phyloP scores from a whole-genome alignment of 331 rosid genomes.

The Quercus phellos region DNA sequence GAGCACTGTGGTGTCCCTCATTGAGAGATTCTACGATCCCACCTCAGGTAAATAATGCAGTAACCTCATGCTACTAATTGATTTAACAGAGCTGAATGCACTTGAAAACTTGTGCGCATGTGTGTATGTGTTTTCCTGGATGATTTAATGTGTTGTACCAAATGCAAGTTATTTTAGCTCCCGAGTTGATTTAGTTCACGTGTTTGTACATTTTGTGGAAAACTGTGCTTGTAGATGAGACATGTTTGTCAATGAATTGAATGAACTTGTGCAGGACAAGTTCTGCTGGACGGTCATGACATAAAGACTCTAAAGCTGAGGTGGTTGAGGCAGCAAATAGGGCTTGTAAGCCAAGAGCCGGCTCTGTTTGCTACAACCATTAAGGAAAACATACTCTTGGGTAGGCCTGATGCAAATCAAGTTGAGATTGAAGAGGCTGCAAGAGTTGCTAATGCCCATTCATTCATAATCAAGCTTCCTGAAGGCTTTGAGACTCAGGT shows the following conservation, averaged over 20 bases:
- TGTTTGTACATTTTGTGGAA: not conserved
- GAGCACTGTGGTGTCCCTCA: constrained; percentile 95
- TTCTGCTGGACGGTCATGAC: constrained; percentile 82
- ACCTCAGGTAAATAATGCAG: constrained; percentile 52
- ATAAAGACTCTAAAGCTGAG: constrained; percentile 75
- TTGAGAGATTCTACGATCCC: constrained; percentile 94
- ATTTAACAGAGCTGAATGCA: not conserved
- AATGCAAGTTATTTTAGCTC: not conserved
- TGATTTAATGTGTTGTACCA: not conserved
- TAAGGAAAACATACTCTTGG: constrained; percentile 81
- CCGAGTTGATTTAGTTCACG: not conserved
- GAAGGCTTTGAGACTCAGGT: constrained; percentile 96
- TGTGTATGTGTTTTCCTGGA: not conserved
- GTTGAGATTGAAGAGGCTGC: constrained; percentile 98
- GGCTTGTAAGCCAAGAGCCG: constrained; percentile 97
- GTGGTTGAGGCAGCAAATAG: constrained; percentile 97
- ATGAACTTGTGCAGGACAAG: constrained; percentile 62
- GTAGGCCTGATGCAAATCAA: constrained; percentile 88
- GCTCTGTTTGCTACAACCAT: constrained; percentile 97
- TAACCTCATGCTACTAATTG: not conserved
- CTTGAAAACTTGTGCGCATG: not conserved
- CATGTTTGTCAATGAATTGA: constrained; percentile 11
- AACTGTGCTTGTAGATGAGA: not conserved
- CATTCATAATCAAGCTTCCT: constrained; percentile 87
- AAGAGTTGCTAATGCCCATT: constrained; percentile 95